These are phyloP conservation scores for Hypoxylon sp. DNA, from an alignment of 2,329 filamentous ascomycete genomes.

Conservation along the genomic window DNA sequence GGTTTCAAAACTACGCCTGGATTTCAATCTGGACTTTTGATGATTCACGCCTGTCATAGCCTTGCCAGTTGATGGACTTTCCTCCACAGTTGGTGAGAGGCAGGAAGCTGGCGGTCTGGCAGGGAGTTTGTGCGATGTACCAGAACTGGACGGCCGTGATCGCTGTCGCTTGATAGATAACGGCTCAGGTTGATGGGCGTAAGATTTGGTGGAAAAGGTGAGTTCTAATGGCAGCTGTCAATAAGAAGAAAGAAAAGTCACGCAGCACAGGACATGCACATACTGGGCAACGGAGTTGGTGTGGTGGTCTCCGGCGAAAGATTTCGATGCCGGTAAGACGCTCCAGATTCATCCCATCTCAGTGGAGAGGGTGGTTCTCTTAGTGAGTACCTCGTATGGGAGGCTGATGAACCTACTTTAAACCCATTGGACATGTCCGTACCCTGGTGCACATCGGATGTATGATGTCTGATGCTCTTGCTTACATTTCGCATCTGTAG, in stretches of 20 bases:
- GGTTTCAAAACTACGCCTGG: slow-evolving; percentile 10
- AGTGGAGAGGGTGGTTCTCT: slow-evolving; percentile 54
- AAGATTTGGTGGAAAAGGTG: slow-evolving; percentile 16
- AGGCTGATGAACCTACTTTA: slow-evolving; percentile 55
- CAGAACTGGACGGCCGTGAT: slow-evolving; percentile 36
- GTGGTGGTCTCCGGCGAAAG: slow-evolving; percentile 55
- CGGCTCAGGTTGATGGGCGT: slow-evolving; percentile 19
- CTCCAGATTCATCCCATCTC: slow-evolving; percentile 50
- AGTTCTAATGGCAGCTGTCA: slow-evolving; percentile 29
- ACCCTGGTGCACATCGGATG: slow-evolving; percentile 20
- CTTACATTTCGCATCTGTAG: slow-evolving; percentile 66
- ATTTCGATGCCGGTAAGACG: slow-evolving; percentile 38
- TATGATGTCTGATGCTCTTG: slow-evolving; percentile 44
- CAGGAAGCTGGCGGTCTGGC: slow-evolving; percentile 33
- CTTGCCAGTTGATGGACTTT: slow-evolving; percentile 37
- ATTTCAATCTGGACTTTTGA: not conserved
- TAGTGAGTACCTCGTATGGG: slow-evolving; percentile 56
- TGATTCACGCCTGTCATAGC: not conserved
- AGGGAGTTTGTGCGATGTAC: slow-evolving; percentile 26
- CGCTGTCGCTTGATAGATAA: slow-evolving; percentile 33
- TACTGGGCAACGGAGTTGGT: slow-evolving; percentile 49
- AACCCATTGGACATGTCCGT: slow-evolving; percentile 29
- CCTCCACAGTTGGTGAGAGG: slow-evolving; percentile 50
- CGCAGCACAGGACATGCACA: slow-evolving; percentile 12
- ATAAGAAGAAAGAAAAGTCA: not conserved